Evolutionary conservation across 1,139 yeast genomes (phyloP).

Genomic region (Candida sp.): DNA sequence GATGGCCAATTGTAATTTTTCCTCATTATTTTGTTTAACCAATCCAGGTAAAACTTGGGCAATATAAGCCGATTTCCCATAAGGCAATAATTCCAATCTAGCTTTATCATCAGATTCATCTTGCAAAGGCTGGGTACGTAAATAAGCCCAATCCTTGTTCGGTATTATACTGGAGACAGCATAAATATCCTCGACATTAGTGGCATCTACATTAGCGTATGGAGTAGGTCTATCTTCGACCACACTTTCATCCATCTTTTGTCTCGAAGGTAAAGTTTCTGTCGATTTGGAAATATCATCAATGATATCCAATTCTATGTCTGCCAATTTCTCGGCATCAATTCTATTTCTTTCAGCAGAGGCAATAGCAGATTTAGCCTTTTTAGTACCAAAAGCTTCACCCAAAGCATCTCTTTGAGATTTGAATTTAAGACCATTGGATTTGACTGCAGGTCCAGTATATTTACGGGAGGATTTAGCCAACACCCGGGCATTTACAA

Average conservation of each 20-base stretch:
- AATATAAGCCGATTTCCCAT: conserved; percentile 52
- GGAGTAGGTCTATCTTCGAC: conserved; percentile 83
- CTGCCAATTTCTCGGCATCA: conserved; percentile 77
- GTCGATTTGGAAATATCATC: conserved; percentile 76
- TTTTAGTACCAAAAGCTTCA: conserved; percentile 95
- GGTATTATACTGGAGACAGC: conserved; percentile 73
- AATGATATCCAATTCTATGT: conserved; percentile 74
- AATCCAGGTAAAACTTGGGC: conserved; percentile 45
- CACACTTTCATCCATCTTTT: conserved; percentile 51
- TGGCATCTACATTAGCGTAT: conserved; percentile 68
- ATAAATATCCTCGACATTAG: conserved; percentile 77
- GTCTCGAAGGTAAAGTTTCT: conserved; percentile 66
- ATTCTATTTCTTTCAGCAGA: conserved; percentile 80
- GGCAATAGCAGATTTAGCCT: conserved; percentile 86
- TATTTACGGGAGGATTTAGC: conserved; percentile 49
- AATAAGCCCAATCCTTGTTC: conserved; percentile 55
- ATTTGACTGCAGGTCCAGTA: conserved; percentile 62
- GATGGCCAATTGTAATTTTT: conserved; percentile 66
- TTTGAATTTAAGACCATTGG: conserved; percentile 48
- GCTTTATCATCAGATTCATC: conserved; percentile 47
- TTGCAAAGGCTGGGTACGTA: conserved; percentile 57
- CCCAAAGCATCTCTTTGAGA: conserved; percentile 82
- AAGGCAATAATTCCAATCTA: conserved; percentile 61
- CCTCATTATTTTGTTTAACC: conserved; percentile 42
- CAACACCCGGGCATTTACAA: conserved; percentile 52